phyloP scores from a whole-genome alignment of 192 early-diverging fungal genomes.

The Podila horticola region DNA sequence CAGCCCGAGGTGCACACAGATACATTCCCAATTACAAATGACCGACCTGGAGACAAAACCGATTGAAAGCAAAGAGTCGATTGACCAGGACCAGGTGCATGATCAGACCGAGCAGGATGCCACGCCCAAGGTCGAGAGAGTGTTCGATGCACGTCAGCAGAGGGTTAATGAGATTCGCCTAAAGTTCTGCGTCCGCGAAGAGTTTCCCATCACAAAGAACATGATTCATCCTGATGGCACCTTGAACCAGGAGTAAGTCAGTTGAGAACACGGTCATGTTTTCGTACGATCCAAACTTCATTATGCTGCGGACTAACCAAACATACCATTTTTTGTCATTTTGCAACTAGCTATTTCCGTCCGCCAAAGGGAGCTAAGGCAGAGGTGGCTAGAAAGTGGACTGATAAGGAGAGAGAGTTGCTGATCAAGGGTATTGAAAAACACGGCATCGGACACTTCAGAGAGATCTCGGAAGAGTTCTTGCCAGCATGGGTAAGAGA shows the following conservation, averaged over 20 bases:
- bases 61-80: constrained; percentile 1
- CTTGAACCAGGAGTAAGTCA: constrained; percentile 85
- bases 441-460: constrained; percentile 89
- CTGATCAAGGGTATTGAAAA: constrained; percentile 85
- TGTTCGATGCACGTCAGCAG: constrained; percentile 64
- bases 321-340: not conserved
- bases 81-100: constrained; percentile 2
- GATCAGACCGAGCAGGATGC: constrained; percentile 7
- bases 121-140: constrained; percentile 16
- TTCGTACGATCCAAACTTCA: not conserved
- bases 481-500: constrained; percentile 79
- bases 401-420: constrained; percentile 77
- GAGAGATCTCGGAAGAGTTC: constrained; percentile 82
- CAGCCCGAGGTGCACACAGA: not conserved
- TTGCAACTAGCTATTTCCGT: constrained; percentile 69
- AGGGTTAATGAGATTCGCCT: constrained; percentile 86
- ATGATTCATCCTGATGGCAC: constrained; percentile 87
- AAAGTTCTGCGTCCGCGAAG: constrained; percentile 84
- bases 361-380: constrained; percentile 73
- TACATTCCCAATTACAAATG: not conserved
- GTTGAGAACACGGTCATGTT: not conserved
- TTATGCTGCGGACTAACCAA: not conserved
- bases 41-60: not conserved
- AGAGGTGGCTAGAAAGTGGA: constrained; percentile 79
- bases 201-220: constrained; percentile 85